Evolutionary conservation across 176 grass and related monocot species (phyloP).

Genomic region (Triticum dicoccoides): DNA sequence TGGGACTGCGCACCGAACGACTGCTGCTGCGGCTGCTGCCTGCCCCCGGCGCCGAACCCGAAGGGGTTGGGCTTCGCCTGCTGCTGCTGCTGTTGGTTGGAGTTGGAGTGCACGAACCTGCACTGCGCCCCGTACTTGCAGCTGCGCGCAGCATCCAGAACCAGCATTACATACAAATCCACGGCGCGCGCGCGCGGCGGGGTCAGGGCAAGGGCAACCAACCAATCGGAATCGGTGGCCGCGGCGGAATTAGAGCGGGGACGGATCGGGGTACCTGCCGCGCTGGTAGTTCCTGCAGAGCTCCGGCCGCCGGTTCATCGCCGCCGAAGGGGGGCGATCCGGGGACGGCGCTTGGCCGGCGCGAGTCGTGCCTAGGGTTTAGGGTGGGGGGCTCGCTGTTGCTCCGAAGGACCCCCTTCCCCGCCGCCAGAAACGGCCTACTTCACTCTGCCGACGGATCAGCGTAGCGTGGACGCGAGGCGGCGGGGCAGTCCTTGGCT

Average conservation of each 20-base stretch:
- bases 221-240: neutral
- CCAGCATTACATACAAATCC: neutral
- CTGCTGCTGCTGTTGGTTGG: constrained; percentile 30
- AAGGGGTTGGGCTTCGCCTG: constrained; percentile 67
- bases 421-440: neutral
- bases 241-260: neutral
- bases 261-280: constrained; percentile 38
- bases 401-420: neutral
- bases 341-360: neutral
- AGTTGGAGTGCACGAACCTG: constrained; percentile 59
- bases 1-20: constrained; percentile 30
- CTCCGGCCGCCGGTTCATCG: constrained; percentile 67
- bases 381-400: neutral
- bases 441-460: neutral
- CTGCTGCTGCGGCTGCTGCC: constrained; percentile 15
- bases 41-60: constrained; percentile 53
- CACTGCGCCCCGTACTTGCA: constrained; percentile 83
- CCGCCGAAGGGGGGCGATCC: neutral
- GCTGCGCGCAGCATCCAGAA: constrained; percentile 39
- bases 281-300: constrained; percentile 76
- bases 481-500: neutral
- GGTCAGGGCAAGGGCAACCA: neutral
- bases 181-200: too few relatives aligned
- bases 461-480: neutral
- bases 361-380: constrained; percentile 17